These are phyloP conservation scores for Wickerhamiella allomyrinae DNA, from an alignment of 805 yeast species.

Conservation along the genomic window DNA sequence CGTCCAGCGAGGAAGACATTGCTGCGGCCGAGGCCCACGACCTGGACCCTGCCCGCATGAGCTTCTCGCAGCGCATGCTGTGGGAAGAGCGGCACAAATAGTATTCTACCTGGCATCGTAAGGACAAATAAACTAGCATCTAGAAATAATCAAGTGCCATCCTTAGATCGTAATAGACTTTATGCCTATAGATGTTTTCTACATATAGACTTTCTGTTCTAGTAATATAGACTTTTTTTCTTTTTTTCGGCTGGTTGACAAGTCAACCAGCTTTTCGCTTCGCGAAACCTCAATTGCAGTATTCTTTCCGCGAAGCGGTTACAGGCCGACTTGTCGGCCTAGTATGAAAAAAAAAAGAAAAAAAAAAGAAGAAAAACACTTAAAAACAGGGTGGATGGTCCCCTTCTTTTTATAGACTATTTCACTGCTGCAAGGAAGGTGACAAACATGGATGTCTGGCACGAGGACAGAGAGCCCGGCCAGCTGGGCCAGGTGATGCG, in stretches of 20 bases:
- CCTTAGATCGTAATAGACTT: not conserved
- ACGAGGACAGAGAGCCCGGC: conserved; percentile 13
- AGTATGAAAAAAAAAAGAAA: no score
- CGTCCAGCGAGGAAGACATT: not conserved
- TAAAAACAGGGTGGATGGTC: not conserved
- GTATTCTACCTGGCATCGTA: no score
- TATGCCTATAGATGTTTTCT: no score
- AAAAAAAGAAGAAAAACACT: not conserved
- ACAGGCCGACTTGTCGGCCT: no score
- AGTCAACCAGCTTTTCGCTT: no score
- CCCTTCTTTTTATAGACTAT: not conserved
- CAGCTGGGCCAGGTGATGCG: conserved; percentile 25
- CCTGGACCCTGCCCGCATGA: conserved; percentile 15
- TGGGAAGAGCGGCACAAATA: conserved; percentile 12
- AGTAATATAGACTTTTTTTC: not conserved
- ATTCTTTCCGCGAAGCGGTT: no score
- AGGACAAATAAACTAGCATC: no score
- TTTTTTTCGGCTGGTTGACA: no score
- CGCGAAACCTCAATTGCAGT: no score
- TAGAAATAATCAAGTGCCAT: no score
- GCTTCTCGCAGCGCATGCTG: conserved; percentile 20
- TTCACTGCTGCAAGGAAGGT: no score
- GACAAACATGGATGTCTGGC: conserved; percentile 15
- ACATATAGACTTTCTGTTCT: no score
- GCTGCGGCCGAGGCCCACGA: not conserved